A percentile compares a stretch with the other conserved stretches of the same genome.
Conservation (phyloP, 345 rosid species). For the Garcia nutans region DNA sequence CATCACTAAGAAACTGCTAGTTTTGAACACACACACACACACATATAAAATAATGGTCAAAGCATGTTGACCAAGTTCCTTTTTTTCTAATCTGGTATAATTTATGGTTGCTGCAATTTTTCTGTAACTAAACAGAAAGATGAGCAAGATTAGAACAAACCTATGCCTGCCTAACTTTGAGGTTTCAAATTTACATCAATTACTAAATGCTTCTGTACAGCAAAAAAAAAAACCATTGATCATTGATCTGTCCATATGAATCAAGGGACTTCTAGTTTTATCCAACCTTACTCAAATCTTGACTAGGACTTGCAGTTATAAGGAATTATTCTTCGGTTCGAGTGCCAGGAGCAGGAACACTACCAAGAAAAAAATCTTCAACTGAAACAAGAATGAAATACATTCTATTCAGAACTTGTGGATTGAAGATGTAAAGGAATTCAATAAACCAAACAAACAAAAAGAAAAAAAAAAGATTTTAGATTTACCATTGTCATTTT, state of each 20-base stretch:
- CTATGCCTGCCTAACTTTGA: neutral
- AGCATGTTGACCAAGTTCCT: too few species aligned
- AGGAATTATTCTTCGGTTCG: neutral
- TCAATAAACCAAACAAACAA: neutral
- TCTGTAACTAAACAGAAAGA: neutral
- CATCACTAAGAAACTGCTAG: too few species aligned
- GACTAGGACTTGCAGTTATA: neutral
- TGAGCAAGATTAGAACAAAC: neutral
- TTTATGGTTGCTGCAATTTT: too few species aligned
- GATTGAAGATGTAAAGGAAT: neutral
- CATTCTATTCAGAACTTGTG: neutral
- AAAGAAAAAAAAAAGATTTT: neutral
- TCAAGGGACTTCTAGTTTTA: neutral
- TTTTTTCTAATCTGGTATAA: too few species aligned
- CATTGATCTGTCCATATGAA: neutral
- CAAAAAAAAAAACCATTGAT: neutral
- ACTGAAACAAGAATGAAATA: constrained; percentile 5
- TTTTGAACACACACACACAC: too few species aligned
- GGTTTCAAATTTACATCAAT: neutral
- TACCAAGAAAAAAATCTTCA: constrained; percentile 6
- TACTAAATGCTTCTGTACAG: neutral
- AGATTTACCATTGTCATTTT: constrained; percentile 3
- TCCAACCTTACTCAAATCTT: neutral
- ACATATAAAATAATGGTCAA: too few species aligned
- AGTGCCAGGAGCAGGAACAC: neutral